phyloP scores from a whole-genome alignment of 202 grass and related monocot genomes.

The Bolboschoenoplectus hybrid region DNA sequence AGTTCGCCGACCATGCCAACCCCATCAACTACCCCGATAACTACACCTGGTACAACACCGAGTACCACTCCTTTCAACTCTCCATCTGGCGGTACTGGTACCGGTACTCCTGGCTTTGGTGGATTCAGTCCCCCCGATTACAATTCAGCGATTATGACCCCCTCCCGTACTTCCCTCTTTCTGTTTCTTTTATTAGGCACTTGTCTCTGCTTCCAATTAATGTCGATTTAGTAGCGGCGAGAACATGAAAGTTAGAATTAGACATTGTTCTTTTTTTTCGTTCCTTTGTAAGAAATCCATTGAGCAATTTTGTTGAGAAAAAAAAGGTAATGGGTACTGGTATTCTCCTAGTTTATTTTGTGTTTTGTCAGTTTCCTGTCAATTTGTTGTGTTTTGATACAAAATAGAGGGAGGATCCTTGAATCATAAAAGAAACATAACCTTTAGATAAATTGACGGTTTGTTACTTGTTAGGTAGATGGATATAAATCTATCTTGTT shows the following conservation, averaged over 20 bases:
- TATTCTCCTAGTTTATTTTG: not conserved
- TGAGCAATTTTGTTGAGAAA: conserved; percentile 35
- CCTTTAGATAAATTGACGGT: too few relatives aligned
- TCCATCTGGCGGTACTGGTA: not conserved
- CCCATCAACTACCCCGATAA: not conserved
- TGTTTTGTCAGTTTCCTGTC: not conserved
- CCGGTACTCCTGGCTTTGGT: conserved; percentile 26
- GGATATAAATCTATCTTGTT: too few relatives aligned
- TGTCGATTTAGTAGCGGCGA: conserved; percentile 4
- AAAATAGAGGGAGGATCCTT: not conserved
- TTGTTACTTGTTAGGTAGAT: too few relatives aligned
- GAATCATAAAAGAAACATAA: too few relatives aligned
- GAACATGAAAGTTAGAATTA: conserved; percentile 19
- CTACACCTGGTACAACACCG: conserved; percentile 29
- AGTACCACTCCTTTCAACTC: conserved; percentile 17
- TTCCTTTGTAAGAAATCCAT: conserved; percentile 34
- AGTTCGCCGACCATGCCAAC: conserved; percentile 1
- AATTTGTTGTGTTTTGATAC: not conserved
- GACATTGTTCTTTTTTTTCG: conserved; percentile 26
- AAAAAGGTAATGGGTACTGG: not conserved
- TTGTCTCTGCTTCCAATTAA: conserved; percentile 23
- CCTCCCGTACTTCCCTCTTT: not conserved
- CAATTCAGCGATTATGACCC: not conserved
- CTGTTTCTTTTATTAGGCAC: conserved; percentile 18
- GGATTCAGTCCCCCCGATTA: conserved; percentile 38